Conservation (phyloP, 2,329 filamentous ascomycete species). For the Fusarium caatingaense region DNA sequence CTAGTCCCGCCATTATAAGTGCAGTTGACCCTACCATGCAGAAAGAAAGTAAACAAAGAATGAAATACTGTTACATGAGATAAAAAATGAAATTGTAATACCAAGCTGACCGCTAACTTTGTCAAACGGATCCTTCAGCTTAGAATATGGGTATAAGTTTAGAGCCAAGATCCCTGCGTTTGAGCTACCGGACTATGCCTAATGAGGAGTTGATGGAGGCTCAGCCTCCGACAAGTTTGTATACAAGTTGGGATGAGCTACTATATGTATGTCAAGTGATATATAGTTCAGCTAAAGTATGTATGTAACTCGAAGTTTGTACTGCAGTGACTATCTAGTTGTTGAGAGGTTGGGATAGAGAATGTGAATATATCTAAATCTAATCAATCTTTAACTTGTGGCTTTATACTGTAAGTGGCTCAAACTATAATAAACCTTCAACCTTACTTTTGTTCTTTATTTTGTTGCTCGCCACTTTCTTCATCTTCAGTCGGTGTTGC, state of each 20-base stretch:
- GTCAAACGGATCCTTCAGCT: slow-evolving; percentile 14
- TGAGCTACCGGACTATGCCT: neutral
- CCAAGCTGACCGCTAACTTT: neutral
- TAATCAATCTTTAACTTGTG: neutral
- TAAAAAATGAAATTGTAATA: neutral
- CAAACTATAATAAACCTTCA: neutral
- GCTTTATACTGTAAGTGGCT: neutral
- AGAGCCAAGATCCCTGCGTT: slow-evolving; percentile 9
- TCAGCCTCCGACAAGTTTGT: slow-evolving; percentile 12
- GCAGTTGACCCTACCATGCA: neutral
- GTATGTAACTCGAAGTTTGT: neutral
- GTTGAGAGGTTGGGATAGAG: neutral
- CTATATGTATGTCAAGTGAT: neutral
- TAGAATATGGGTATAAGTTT: slow-evolving; percentile 1
- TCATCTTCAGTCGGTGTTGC: slow-evolving; percentile 6
- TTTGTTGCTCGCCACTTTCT: slow-evolving; percentile 7
- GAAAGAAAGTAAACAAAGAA: neutral
- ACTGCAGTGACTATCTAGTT: neutral
- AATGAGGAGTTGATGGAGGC: slow-evolving; percentile 17
- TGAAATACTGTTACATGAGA: neutral
- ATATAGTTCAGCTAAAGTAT: neutral
- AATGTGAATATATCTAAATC: neutral
- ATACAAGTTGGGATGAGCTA: neutral
- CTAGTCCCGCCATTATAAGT: slow-evolving; percentile 8
- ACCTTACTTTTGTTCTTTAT: slow-evolving; percentile 11